Evolutionary conservation across 148 eudicot genomes (phyloP).

Genomic region (Rhododendron simsii): DNA sequence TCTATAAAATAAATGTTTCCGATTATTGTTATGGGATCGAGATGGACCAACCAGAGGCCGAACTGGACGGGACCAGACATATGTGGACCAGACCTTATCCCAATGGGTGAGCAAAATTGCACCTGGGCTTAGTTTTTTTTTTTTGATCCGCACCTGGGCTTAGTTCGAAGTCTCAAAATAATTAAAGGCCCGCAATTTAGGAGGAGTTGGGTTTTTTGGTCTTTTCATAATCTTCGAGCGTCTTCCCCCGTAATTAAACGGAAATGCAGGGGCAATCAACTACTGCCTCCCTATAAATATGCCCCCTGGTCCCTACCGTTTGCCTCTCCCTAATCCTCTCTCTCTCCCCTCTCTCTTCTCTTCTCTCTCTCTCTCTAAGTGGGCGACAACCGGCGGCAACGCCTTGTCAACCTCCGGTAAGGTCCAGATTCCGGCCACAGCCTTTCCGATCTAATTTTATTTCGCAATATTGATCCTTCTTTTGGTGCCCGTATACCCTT

Average conservation of each 20-base stretch:
- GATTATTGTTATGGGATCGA: background rate
- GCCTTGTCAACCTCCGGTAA: slow-evolving; percentile 2
- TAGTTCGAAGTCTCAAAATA: background rate
- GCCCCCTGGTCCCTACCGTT: background rate
- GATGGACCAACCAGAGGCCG: background rate
- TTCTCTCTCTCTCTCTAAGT: background rate
- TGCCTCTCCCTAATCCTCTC: background rate
- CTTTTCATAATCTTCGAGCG: background rate
- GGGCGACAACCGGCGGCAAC: background rate
- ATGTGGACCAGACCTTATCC: background rate
- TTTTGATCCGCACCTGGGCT: background rate
- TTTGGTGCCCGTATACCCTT: background rate
- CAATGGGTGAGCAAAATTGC: too few species aligned
- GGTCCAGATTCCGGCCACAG: background rate
- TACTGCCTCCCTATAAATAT: slow-evolving; percentile 6
- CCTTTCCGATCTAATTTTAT: background rate
- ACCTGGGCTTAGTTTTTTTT: background rate
- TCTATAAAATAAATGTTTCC: too few species aligned
- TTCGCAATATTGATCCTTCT: background rate
- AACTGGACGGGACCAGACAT: background rate
- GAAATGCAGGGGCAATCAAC: slow-evolving; percentile 1
- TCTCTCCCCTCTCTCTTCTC: background rate
- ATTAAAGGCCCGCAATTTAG: background rate
- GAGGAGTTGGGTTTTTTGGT: background rate
- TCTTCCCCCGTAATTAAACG: slow-evolving; percentile 5